Percentiles rank a stretch among this genome's conserved stretches.
phyloP scores from a whole-genome alignment of 495 filamentous ascomycete genomes.

The Neurospora sp. region DNA sequence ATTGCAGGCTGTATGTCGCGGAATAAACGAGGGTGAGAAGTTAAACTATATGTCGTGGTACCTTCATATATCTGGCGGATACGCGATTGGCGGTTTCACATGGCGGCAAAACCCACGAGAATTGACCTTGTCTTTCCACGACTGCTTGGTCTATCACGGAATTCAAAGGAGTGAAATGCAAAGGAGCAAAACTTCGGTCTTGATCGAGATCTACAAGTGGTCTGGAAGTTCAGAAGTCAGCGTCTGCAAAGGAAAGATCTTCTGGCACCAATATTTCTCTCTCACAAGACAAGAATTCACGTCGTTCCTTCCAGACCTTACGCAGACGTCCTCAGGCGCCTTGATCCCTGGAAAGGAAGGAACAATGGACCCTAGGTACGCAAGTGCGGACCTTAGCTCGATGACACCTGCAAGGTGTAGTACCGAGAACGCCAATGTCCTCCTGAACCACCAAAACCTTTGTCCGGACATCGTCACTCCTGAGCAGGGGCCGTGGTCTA shows the following conservation, averaged over 20 bases:
- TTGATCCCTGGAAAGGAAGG: not conserved
- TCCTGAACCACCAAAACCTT: not conserved
- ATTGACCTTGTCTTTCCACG: not conserved
- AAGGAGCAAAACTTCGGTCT: not conserved
- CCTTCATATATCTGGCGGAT: not conserved
- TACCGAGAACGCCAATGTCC: not conserved
- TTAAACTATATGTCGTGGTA: not conserved
- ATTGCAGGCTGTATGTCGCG: not conserved
- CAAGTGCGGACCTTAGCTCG: not conserved
- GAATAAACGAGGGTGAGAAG: not conserved
- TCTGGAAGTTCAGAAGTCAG: not conserved
- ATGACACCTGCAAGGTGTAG: too few species aligned
- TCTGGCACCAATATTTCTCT: not conserved
- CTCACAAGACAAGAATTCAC: not conserved
- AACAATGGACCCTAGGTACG: not conserved
- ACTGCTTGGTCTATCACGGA: not conserved
- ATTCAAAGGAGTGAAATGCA: not conserved
- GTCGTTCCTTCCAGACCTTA: not conserved
- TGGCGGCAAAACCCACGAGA: not conserved
- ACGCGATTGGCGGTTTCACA: not conserved
- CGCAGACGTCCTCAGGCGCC: not conserved
- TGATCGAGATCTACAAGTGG: not conserved
- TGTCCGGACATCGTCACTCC: not conserved
- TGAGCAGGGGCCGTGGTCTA: not conserved
- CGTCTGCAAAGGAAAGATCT: not conserved